These are phyloP conservation scores for Picea glauca DNA, from an alignment of 75 land plant species.

Conservation along the genomic window DNA sequence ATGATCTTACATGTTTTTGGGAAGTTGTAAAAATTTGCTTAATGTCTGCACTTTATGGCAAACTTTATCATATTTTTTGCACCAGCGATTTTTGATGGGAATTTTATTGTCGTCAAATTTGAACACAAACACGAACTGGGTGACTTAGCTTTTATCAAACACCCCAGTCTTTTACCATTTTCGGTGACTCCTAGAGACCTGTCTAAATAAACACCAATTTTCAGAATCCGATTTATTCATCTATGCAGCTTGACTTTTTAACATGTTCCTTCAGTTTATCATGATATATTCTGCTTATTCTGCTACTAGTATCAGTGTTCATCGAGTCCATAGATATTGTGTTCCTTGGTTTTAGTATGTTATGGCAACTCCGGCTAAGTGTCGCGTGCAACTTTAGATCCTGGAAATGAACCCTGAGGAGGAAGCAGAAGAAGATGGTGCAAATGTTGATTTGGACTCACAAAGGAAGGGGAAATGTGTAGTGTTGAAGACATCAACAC, in stretches of 20 bases:
- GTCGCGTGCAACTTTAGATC: conserved; percentile 46
- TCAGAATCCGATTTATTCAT: neutral
- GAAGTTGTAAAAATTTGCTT: too few relatives aligned
- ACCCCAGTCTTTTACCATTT: too few relatives aligned
- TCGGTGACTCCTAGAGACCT: too few relatives aligned
- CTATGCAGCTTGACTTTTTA: neutral
- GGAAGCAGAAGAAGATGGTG: conserved; percentile 99
- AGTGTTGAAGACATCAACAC: conserved; percentile 96
- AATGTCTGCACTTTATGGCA: too few relatives aligned
- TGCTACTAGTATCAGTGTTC: neutral
- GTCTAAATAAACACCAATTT: neutral
- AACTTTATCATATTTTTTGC: too few relatives aligned
- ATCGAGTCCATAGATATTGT: neutral
- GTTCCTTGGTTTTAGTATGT: neutral
- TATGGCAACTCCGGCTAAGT: neutral
- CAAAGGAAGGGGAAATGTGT: conserved; percentile 99
- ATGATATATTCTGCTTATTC: too few relatives aligned
- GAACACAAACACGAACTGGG: too few relatives aligned
- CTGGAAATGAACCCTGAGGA: conserved; percentile 98
- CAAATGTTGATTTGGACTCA: conserved; percentile 97
- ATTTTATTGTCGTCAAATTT: too few relatives aligned
- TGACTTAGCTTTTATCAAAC: too few relatives aligned
- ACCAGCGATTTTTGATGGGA: too few relatives aligned
- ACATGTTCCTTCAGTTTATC: too few relatives aligned
- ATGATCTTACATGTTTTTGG: too few relatives aligned